Base-by-base conservation (phyloP, 169 alveolate species). In the Plasmodium inui region DNA sequence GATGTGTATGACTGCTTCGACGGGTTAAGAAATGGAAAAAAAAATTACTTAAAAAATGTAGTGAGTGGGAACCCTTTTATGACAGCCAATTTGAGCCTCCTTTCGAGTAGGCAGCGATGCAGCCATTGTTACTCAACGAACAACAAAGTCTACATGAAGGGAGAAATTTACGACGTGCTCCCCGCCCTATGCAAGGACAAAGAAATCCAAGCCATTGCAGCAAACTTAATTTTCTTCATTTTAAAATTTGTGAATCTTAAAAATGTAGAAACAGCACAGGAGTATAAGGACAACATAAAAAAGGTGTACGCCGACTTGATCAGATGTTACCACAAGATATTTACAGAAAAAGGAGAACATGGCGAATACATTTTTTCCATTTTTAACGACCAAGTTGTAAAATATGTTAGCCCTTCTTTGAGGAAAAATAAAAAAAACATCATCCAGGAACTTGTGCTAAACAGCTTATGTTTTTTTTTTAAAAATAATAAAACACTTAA, bases 401-500 rank as follows among this genome's bases (percentile, higher is more conserved):
- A 81, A 55, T n/a, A 26, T 26, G 89, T 81, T 90, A 90, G 95
- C 26, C 95, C 95, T 0, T 50, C 90, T 26, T 90, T 90, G 76
- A 90, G 39, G 57, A 80, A 41, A 41, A 90, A 44, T 26, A 81
- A 90, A 90, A 90, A 81, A 90, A 82, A 57, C 17, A 81, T 71
- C 22, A 82, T 90, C 46, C 92, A 90, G 53, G 95, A 90, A 50
- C 10, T 90, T 70, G 46, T 90, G 37, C 44, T 90, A 72, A 90
- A 90, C 76, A 90, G 95, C 46, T 90, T 90, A 44, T 8, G 37
- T 41, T 90, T 90, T 72, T 90, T 70, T 90, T 90, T 90, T n/a
- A 53, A 81, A 71, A 90, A 80, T 71, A 90, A 90, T 81, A 41
- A 5, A 81, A 82, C 22, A 28, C 26, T 10, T 73, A 90, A 53